phyloP scores from a whole-genome alignment of 371 early-diverging fungal species.

The Apophysomyces ossiformis region DNA sequence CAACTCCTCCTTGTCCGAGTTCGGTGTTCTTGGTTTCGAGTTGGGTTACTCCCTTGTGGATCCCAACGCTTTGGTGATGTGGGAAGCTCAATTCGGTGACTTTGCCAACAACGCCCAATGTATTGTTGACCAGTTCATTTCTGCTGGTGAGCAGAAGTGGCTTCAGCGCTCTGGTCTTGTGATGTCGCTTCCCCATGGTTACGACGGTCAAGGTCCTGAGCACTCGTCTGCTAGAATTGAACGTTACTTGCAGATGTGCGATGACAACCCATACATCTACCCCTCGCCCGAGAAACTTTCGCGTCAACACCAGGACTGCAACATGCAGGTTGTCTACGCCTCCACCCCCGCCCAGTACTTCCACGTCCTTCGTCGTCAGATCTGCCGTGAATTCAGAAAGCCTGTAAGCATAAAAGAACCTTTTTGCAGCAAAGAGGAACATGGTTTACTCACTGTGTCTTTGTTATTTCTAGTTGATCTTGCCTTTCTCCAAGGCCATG shows the following conservation, averaged over 20 bases:
- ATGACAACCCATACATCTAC: slow-evolving; percentile 90
- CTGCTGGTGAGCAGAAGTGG: slow-evolving; percentile 97
- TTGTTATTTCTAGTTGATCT: slow-evolving; percentile 61
- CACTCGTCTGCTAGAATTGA: slow-evolving; percentile 95
- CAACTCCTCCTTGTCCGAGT: slow-evolving; percentile 97
- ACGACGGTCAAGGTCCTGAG: slow-evolving; percentile 98
- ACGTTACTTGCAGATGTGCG: slow-evolving; percentile 93
- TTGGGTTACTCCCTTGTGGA: slow-evolving; percentile 93
- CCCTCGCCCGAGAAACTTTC: slow-evolving; percentile 80
- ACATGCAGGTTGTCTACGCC: slow-evolving; percentile 96
- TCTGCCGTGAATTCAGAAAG: slow-evolving; percentile 96
- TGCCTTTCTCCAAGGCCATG: slow-evolving; percentile 90
- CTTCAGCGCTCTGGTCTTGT: slow-evolving; percentile 92
- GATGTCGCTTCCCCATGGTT: slow-evolving; percentile 95
- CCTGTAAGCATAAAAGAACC: slow-evolving; percentile 53
- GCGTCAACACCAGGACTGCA: slow-evolving; percentile 96
- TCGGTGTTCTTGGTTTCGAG: slow-evolving; percentile 95
- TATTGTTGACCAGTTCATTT: slow-evolving; percentile 96
- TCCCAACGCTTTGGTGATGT: slow-evolving; percentile 91
- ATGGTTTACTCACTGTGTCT: neutral
- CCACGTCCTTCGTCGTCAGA: slow-evolving; percentile 95
- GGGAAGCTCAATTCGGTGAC: slow-evolving; percentile 99
- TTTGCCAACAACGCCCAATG: slow-evolving; percentile 97
- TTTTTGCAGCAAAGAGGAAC: neutral
- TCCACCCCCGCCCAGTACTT: slow-evolving; percentile 97